phyloP scores from a whole-genome alignment of 2,329 filamentous ascomycete genomes.

The Xylariaceae sp. region DNA sequence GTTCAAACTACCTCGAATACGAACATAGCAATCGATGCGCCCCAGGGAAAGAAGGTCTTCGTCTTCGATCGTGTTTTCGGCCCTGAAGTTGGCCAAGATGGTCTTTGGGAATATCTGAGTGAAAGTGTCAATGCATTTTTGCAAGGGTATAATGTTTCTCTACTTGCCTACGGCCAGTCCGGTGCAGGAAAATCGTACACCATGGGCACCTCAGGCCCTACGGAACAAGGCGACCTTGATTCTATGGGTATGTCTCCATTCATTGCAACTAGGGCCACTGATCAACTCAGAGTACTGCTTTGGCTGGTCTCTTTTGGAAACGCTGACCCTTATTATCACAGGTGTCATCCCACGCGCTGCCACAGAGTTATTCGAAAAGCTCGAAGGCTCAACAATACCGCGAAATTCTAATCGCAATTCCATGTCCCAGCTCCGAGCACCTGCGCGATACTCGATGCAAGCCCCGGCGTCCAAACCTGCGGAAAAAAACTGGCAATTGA shows the following conservation, averaged over 20 bases:
- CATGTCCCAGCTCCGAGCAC: constrained; percentile 80
- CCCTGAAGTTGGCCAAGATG: constrained; percentile 82
- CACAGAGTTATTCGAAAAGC: constrained; percentile 83
- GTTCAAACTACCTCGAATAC: constrained; percentile 88
- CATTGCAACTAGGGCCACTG: background rate
- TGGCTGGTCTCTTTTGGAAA: background rate
- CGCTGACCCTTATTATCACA: constrained; percentile 46
- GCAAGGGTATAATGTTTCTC: constrained; percentile 97
- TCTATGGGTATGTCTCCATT: constrained; percentile 73
- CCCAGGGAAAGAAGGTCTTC: constrained; percentile 92
- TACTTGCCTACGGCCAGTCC: constrained; percentile 96
- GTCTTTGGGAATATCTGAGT: constrained; percentile 90
- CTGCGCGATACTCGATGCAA: constrained; percentile 75
- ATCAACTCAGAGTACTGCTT: background rate
- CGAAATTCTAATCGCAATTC: constrained; percentile 64
- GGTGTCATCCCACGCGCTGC: constrained; percentile 96
- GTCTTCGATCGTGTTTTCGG: constrained; percentile 96
- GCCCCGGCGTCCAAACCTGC: constrained; percentile 48
- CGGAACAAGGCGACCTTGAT: constrained; percentile 73
- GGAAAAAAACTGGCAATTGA: constrained; percentile 88
- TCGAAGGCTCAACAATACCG: constrained; percentile 61
- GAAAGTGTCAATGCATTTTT: constrained; percentile 91
- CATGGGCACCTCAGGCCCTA: constrained; percentile 92
- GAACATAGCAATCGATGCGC: constrained; percentile 85
- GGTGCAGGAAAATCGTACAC: constrained; percentile 98